phyloP scores from a whole-genome alignment of 2,329 filamentous ascomycete species.

The Aspergillus sp. region DNA sequence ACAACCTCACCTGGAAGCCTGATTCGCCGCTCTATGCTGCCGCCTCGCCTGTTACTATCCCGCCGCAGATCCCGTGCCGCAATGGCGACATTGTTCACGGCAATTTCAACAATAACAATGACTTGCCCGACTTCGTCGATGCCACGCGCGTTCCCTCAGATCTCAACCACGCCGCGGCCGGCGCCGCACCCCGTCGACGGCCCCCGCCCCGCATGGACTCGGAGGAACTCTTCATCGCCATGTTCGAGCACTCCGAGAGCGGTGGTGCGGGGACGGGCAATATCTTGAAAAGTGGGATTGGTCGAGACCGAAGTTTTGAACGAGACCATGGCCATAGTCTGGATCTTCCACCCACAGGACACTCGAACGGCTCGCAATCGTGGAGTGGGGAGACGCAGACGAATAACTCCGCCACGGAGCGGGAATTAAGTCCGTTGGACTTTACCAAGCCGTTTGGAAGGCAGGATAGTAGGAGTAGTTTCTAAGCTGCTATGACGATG shows the following conservation, averaged over 20 bases:
- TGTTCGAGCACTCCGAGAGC: slow-evolving; percentile 36
- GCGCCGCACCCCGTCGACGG: slow-evolving; percentile 23
- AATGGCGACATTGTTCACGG: too few species aligned
- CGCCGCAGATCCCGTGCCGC: not conserved
- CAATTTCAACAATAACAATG: slow-evolving; percentile 4
- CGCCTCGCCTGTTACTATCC: not conserved
- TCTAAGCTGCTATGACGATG: not conserved
- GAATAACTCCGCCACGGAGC: slow-evolving; percentile 12
- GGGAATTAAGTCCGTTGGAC: not conserved
- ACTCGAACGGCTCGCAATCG: slow-evolving; percentile 30
- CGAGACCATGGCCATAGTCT: too few species aligned
- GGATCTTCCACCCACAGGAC: slow-evolving; percentile 14
- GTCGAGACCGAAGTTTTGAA: too few species aligned
- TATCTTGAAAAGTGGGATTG: too few species aligned
- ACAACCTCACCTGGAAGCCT: slow-evolving; percentile 38
- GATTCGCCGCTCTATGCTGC: slow-evolving; percentile 29
- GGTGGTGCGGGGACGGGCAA: not conserved
- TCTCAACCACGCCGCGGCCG: slow-evolving; percentile 38
- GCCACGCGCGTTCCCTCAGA: slow-evolving; percentile 46
- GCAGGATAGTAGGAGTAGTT: not conserved
- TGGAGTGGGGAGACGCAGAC: slow-evolving; percentile 35
- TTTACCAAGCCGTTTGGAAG: slow-evolving; percentile 1
- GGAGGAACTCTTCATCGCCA: slow-evolving; percentile 41
- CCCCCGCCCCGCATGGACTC: slow-evolving; percentile 36
- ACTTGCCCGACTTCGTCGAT: slow-evolving; percentile 49